Base-by-base conservation (phyloP, 2,329 filamentous ascomycete species). In the Monilinia fructicola region DNA sequence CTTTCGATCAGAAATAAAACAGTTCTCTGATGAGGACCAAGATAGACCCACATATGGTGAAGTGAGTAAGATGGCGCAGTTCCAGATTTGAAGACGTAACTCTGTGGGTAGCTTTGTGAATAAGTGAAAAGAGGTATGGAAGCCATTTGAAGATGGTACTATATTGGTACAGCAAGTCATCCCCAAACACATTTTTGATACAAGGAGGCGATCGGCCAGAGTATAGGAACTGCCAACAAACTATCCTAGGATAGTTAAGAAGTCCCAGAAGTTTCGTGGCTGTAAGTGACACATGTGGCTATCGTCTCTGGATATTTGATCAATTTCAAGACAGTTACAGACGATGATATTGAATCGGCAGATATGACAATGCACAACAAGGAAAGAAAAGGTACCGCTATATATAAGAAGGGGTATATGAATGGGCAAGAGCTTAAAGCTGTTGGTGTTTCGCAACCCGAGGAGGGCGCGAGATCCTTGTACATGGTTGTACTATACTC, bases 41-140 rank as follows among this genome's bases (percentile, higher is more conserved):
- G 58, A 60, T 38, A 50, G 44, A 26, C 44, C 58, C 38, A 60
- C 31, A 50, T 60, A 60, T 26, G 58, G 58, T 6, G 58, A 50
- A 44, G 58, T 50, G 58, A 50, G 58, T 23, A 60, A 50, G 44
- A 50, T 26, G 44, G 58, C 58, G 28, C 38, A 60, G 44, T 60
- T 60, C 58, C 58, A 60, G 28, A 60, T 60, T 50, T 60, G 58
- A 23, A 60, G 44, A 50, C 58, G 58, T 31, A 60, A 44, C 31
- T 60, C 58, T 12, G 28, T 50, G 28, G 58, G 58, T 60, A 60
- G n/a, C 28, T 50, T 60, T 60, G 58, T 23, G 21, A 60, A 60
- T 4, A 60, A 50, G n/a, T 26, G 58, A 48, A 60, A 60, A 44
- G 58, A 60, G 4, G 44, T 50, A 23, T 12, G 28, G 48, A 12